These are phyloP conservation scores for Fusarium pseudograminearum DNA, from an alignment of 2,329 filamentous ascomycete genomes.

Conservation along the genomic window DNA sequence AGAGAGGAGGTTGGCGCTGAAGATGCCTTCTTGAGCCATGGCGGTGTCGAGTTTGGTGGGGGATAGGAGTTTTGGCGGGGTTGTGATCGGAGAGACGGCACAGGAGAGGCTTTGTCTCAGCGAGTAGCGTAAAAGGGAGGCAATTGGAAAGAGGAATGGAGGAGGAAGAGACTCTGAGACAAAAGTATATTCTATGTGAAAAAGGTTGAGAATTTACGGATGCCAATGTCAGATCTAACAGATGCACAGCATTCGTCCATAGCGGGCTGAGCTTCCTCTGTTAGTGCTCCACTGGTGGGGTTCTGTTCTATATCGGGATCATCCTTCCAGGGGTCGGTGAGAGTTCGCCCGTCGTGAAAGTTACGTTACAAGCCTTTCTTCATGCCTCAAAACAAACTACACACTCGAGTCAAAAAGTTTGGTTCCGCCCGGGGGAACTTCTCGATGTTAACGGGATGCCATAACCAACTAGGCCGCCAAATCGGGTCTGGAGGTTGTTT, in stretches of 20 bases:
- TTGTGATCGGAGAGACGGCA: constrained; percentile 27
- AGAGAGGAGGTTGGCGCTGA: constrained; percentile 81
- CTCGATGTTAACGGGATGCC: constrained; percentile 27
- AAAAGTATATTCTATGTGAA: not conserved
- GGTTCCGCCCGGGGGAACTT: constrained; percentile 25
- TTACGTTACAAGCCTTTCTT: not conserved
- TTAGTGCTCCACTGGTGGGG: constrained; percentile 22
- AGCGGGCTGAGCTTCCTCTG: constrained; percentile 20
- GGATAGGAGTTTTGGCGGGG: constrained; percentile 9
- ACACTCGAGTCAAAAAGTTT: not conserved
- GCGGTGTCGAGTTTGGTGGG: constrained; percentile 43
- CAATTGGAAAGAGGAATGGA: constrained; percentile 16
- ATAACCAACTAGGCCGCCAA: constrained; percentile 29
- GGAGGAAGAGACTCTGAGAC: not conserved
- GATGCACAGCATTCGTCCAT: constrained; percentile 7
- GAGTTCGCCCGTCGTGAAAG: not conserved
- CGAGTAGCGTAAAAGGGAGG: not conserved
- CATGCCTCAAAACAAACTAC: constrained; percentile 7
- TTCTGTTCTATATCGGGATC: constrained; percentile 19
- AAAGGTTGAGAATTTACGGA: constrained; percentile 7
- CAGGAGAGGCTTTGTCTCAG: not conserved
- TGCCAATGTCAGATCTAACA: constrained; percentile 25
- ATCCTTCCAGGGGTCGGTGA: constrained; percentile 27
- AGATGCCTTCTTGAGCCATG: constrained; percentile 70
- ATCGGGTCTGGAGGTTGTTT: constrained; percentile 4